phyloP scores from a whole-genome alignment of 2,329 filamentous ascomycete genomes.

The Fusarium aywerte region DNA sequence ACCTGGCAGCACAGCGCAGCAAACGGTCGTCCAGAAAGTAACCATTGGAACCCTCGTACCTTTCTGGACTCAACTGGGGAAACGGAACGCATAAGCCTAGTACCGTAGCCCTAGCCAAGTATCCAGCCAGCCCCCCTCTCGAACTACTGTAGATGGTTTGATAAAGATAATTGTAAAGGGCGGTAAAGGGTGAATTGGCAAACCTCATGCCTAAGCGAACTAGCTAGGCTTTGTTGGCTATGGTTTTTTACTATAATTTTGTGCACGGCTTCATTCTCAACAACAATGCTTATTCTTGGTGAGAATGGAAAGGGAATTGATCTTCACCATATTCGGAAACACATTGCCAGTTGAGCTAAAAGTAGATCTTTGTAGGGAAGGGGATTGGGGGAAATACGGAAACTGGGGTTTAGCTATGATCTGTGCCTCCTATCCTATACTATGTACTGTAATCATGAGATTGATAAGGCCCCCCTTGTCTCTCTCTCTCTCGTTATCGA shows the following conservation, averaged over 20 bases:
- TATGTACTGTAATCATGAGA: constrained; percentile 44
- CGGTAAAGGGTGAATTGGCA: constrained; percentile 27
- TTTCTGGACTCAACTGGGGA: constrained; percentile 6
- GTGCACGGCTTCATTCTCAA: constrained; percentile 10
- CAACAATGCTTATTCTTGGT: background rate
- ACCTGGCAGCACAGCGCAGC: constrained; percentile 16
- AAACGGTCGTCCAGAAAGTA: constrained; percentile 5
- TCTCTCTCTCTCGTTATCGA: constrained; percentile 15
- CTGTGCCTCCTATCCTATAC: constrained; percentile 34
- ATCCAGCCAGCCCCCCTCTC: constrained; percentile 7
- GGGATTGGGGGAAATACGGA: constrained; percentile 10
- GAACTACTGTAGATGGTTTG: constrained; percentile 6
- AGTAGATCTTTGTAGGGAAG: constrained; percentile 22
- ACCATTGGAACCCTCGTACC: background rate
- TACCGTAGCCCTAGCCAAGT: background rate
- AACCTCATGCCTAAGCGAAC: constrained; percentile 23
- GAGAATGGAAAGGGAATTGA: constrained; percentile 1
- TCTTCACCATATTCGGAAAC: constrained; percentile 25
- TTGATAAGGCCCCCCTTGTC: constrained; percentile 37
- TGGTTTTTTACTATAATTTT: background rate
- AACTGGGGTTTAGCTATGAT: constrained; percentile 35
- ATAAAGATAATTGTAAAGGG: constrained; percentile 17
- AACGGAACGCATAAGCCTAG: background rate
- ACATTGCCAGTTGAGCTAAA: constrained; percentile 20
- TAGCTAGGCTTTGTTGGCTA: constrained; percentile 2